Percentiles rank a stretch among this genome's conserved stretches.
phyloP scores from a whole-genome alignment of 2,329 filamentous ascomycete species.

The Parastagonospora avenae region DNA sequence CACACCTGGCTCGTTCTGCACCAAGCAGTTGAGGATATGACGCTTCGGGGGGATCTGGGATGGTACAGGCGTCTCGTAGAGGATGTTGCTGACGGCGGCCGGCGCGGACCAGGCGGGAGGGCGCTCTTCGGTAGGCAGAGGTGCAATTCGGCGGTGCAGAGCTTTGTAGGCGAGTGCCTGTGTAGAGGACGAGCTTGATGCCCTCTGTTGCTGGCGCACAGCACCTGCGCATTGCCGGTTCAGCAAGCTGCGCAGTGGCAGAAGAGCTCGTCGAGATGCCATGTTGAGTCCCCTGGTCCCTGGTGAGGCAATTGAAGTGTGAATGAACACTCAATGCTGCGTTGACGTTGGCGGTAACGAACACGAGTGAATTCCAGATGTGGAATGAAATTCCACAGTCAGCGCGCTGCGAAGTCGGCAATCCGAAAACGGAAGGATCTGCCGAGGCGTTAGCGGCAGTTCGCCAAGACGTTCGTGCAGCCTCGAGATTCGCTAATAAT shows the following conservation, averaged over 20 bases:
- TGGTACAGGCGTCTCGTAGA: slow-evolving; percentile 94
- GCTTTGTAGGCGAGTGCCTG: slow-evolving; percentile 97
- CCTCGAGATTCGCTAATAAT: slow-evolving; percentile 6
- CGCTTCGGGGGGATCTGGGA: slow-evolving; percentile 85
- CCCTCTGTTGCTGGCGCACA: slow-evolving; percentile 38
- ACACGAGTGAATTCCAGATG: background rate
- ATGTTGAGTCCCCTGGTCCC: slow-evolving; percentile 35
- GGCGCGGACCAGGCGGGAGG: slow-evolving; percentile 85
- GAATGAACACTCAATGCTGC: slow-evolving; percentile 2
- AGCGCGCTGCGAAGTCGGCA: slow-evolving; percentile 6
- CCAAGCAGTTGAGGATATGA: slow-evolving; percentile 96
- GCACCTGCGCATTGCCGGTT: slow-evolving; percentile 31
- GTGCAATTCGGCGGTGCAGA: slow-evolving; percentile 85
- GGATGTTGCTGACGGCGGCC: slow-evolving; percentile 94
- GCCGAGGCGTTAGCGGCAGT: slow-evolving; percentile 7
- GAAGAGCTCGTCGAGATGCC: slow-evolving; percentile 50
- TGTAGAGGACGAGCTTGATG: slow-evolving; percentile 70
- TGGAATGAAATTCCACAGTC: slow-evolving; percentile 8
- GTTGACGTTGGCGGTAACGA: slow-evolving; percentile 7
- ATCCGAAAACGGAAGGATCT: slow-evolving; percentile 1
- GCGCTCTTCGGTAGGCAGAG: slow-evolving; percentile 76
- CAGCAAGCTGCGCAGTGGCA: slow-evolving; percentile 45
- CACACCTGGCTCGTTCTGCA: slow-evolving; percentile 98
- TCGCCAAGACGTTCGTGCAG: background rate
- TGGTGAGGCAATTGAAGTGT: slow-evolving; percentile 25